Evolutionary conservation across 2,329 filamentous ascomycete genomes (phyloP).

Genomic region (Penicillium olsonii): DNA sequence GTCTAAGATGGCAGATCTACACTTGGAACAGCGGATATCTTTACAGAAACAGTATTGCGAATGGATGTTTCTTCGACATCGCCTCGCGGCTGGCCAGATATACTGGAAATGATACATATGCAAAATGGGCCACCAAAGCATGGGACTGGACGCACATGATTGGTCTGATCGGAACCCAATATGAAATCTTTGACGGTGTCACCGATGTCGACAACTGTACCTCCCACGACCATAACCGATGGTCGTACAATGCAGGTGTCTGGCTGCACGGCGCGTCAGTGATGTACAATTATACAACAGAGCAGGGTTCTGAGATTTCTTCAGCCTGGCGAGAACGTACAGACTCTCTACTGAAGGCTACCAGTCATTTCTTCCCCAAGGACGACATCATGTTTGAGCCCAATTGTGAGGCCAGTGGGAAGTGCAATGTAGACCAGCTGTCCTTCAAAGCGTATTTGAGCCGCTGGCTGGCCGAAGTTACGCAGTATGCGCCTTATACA

Average conservation of each 20-base stretch:
- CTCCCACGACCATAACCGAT: slow-evolving; percentile 48
- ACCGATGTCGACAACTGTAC: slow-evolving; percentile 50
- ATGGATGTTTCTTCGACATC: slow-evolving; percentile 55
- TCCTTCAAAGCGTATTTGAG: slow-evolving; percentile 75
- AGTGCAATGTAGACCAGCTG: slow-evolving; percentile 71
- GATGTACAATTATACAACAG: slow-evolving; percentile 47
- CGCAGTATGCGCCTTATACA: slow-evolving; percentile 58
- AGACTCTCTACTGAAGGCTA: slow-evolving; percentile 58
- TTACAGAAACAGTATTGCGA: slow-evolving; percentile 56
- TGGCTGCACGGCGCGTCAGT: slow-evolving; percentile 52
- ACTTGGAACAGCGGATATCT: slow-evolving; percentile 53
- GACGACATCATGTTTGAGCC: slow-evolving; percentile 63
- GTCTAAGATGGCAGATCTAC: slow-evolving; percentile 79
- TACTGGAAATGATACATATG: slow-evolving; percentile 41
- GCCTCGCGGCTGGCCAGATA: slow-evolving; percentile 44
- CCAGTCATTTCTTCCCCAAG: slow-evolving; percentile 60
- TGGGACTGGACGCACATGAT: slow-evolving; percentile 40
- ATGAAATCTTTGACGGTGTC: slow-evolving; percentile 53
- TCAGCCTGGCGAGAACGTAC: slow-evolving; percentile 43
- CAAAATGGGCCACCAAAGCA: slow-evolving; percentile 38
- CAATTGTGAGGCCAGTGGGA: slow-evolving; percentile 62
- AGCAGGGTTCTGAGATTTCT: slow-evolving; percentile 1
- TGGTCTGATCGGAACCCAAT: slow-evolving; percentile 48
- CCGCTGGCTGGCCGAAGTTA: slow-evolving; percentile 63
- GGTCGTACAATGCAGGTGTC: slow-evolving; percentile 53